Percentiles rank a stretch among this genome's conserved stretches.
phyloP scores from a whole-genome alignment of 176 grass and related monocot genomes.

The Rhipidocladum racemiflorum region DNA sequence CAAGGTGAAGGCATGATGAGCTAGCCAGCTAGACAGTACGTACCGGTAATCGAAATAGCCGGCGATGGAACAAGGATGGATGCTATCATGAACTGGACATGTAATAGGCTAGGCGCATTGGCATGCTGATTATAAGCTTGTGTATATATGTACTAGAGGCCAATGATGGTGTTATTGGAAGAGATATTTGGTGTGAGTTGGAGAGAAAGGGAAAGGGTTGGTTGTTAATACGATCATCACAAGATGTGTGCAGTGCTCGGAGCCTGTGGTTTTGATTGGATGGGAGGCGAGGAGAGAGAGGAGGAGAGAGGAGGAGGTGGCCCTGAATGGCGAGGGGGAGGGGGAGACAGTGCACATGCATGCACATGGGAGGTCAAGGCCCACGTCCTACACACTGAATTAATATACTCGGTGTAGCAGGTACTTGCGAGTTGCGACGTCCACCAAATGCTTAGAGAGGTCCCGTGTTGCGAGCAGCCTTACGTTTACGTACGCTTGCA shows the following conservation, averaged over 20 bases:
- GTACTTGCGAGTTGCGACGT: slow-evolving; percentile 1
- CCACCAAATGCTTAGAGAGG: background rate
- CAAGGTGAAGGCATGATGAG: background rate
- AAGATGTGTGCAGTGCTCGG: background rate
- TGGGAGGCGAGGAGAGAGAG: background rate
- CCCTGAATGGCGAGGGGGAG: slow-evolving; percentile 22
- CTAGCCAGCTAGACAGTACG: background rate
- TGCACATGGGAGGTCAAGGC: slow-evolving; percentile 68
- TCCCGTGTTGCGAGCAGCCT: background rate
- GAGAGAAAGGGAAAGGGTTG: background rate
- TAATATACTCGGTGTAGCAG: background rate
- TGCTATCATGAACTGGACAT: background rate
- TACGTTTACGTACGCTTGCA: background rate
- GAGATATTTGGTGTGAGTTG: background rate
- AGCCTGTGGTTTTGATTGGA: background rate
- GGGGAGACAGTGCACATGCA: slow-evolving; percentile 75
- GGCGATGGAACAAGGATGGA: background rate
- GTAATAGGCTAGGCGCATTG: background rate
- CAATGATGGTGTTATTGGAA: background rate
- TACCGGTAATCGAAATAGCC: background rate
- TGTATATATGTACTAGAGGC: background rate
- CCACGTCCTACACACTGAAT: slow-evolving; percentile 35
- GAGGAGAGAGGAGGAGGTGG: slow-evolving; percentile 16
- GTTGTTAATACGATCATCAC: slow-evolving; percentile 10
- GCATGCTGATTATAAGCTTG: background rate